A percentile compares a stretch with the other conserved stretches of the same genome.
These are phyloP conservation scores for Aspergillus taichungensis DNA, from an alignment of 495 filamentous ascomycete genomes.

Conservation along the genomic window DNA sequence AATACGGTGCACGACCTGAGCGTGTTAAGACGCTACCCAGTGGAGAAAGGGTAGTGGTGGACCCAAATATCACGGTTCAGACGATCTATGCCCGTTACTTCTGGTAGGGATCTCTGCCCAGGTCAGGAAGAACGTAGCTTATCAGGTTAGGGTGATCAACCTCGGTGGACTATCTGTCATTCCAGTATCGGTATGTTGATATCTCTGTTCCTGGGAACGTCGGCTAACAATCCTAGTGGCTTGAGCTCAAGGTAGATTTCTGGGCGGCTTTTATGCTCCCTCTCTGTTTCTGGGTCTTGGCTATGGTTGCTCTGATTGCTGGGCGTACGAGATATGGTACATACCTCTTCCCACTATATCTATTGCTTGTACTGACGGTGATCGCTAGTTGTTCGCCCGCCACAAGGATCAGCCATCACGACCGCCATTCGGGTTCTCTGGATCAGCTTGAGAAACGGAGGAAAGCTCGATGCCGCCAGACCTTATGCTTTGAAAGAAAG, in stretches of 20 bases:
- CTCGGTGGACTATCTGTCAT: constrained; percentile 32
- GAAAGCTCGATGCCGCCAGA: constrained; percentile 11
- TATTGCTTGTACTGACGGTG: neutral
- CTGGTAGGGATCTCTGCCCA: neutral
- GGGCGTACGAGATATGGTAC: neutral
- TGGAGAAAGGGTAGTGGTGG: constrained; percentile 51
- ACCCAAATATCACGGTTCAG: constrained; percentile 44
- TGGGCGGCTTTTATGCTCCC: constrained; percentile 47
- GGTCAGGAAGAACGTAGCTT: neutral
- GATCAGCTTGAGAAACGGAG: constrained; percentile 6
- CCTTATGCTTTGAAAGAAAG: neutral
- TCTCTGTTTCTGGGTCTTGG: constrained; percentile 12
- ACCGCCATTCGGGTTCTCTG: constrained; percentile 24
- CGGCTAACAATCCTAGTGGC: constrained; percentile 7
- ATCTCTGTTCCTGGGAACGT: neutral
- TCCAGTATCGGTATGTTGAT: neutral
- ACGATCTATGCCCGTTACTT: neutral
- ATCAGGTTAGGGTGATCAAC: constrained; percentile 25
- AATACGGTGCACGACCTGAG: constrained; percentile 31
- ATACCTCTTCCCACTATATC: neutral
- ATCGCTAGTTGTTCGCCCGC: constrained; percentile 25
- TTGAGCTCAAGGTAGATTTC: constrained; percentile 40
- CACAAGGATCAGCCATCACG: constrained; percentile 30
- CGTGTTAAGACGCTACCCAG: constrained; percentile 24
- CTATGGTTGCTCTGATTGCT: neutral